These are phyloP conservation scores for Phytophthora podocarpi DNA, from an alignment of 352 stramenopile genomes.

Conservation along the genomic window DNA sequence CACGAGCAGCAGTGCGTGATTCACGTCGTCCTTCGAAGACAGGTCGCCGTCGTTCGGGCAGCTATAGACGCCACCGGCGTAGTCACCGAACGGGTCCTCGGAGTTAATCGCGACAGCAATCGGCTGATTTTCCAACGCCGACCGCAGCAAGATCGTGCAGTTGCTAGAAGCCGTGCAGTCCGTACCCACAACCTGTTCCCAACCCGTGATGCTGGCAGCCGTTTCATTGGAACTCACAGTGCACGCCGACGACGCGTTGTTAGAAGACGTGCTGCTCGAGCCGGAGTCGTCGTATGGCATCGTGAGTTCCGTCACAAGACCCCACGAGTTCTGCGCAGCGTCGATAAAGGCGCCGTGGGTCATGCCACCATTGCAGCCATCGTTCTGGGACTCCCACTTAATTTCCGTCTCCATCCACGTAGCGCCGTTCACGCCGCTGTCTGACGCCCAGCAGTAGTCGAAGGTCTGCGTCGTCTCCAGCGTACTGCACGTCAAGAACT, in stretches of 20 bases:
- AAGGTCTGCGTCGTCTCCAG: conserved; percentile 72
- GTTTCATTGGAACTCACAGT: conserved; percentile 52
- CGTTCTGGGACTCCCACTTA: conserved; percentile 79
- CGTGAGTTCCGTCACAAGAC: conserved; percentile 70
- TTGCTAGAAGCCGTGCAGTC: conserved; percentile 63
- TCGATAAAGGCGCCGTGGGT: conserved; percentile 83
- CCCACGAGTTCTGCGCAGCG: conserved; percentile 58
- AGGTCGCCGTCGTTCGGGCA: conserved; percentile 70
- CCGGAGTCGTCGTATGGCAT: conserved; percentile 74
- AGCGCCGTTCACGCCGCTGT: conserved; percentile 43
- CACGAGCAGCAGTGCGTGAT: conserved; percentile 78
- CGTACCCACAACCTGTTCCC: conserved; percentile 62
- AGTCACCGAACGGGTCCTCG: conserved; percentile 72
- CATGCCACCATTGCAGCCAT: conserved; percentile 83
- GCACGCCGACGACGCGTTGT: conserved; percentile 37
- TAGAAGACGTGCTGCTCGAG: conserved; percentile 19
- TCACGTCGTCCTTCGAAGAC: conserved; percentile 71
- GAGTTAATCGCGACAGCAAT: conserved; percentile 84
- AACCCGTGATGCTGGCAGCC: conserved; percentile 73
- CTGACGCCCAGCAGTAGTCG: conserved; percentile 74
- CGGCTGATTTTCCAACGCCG: conserved; percentile 61
- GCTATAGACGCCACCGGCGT: conserved; percentile 68
- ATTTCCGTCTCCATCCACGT: conserved; percentile 67
- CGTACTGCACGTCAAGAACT: conserved; percentile 76
- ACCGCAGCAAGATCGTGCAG: conserved; percentile 54